phyloP scores from a whole-genome alignment of 2,329 filamentous ascomycete species.

The Calonectria henricotiae region DNA sequence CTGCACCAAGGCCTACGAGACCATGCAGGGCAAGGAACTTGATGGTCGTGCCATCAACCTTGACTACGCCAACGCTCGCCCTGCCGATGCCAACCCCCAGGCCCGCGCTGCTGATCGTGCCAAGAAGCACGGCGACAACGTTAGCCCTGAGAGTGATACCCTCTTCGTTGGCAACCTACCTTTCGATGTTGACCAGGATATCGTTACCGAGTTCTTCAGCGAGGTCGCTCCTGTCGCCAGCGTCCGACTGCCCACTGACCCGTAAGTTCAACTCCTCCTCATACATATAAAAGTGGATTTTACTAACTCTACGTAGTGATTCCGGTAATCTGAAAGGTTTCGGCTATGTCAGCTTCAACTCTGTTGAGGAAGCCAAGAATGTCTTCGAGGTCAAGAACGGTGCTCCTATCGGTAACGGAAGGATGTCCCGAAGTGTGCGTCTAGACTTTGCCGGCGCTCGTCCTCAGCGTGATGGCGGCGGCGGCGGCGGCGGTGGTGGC shows the following conservation, averaged over 20 bases:
- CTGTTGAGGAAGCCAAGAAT: slow-evolving; percentile 85
- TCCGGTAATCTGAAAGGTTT: slow-evolving; percentile 91
- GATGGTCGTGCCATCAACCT: slow-evolving; percentile 84
- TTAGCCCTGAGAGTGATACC: slow-evolving; percentile 87
- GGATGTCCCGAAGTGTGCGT: slow-evolving; percentile 82
- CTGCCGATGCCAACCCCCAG: slow-evolving; percentile 68
- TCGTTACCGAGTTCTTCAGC: slow-evolving; percentile 81
- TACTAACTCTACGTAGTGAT: slow-evolving; percentile 68
- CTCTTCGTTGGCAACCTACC: slow-evolving; percentile 94
- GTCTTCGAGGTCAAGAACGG: slow-evolving; percentile 82
- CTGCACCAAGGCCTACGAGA: slow-evolving; percentile 81
- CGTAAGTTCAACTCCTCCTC: slow-evolving; percentile 63
- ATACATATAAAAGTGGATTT: not conserved
- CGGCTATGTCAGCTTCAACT: slow-evolving; percentile 89
- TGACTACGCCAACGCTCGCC: slow-evolving; percentile 81
- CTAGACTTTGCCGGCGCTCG: slow-evolving; percentile 86
- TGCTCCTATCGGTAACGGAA: slow-evolving; percentile 73
- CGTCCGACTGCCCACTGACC: slow-evolving; percentile 90
- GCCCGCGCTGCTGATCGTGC: slow-evolving; percentile 77
- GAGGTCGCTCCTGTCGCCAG: slow-evolving; percentile 81
- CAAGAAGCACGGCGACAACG: slow-evolving; percentile 82
- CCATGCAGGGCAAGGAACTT: slow-evolving; percentile 82
- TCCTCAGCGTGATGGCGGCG: slow-evolving; percentile 72
- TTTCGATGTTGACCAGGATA: slow-evolving; percentile 86
- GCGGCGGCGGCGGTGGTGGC: slow-evolving; percentile 64